phyloP scores from a whole-genome alignment of 1,284 basidiomycete species.

The Bondarzewia mesenterica region DNA sequence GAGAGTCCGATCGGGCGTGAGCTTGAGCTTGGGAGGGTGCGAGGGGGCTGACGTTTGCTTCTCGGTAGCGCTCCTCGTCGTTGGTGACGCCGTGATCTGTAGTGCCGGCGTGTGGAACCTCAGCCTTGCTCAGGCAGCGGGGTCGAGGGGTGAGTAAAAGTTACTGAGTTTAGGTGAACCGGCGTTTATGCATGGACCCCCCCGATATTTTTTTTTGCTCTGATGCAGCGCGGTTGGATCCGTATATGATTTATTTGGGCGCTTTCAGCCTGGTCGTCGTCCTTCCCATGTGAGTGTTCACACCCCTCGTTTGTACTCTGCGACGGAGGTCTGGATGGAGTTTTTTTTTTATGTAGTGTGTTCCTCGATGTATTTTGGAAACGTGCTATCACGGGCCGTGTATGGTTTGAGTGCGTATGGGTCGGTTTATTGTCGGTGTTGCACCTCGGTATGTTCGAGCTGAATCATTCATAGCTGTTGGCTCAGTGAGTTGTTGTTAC shows the following conservation, averaged over 20 bases:
- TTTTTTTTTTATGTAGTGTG: slow-evolving; percentile 30
- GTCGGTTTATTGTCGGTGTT: slow-evolving; percentile 47
- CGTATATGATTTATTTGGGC: slow-evolving; percentile 56
- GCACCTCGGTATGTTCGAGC: slow-evolving; percentile 44
- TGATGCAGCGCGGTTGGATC: slow-evolving; percentile 39
- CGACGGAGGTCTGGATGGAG: neutral
- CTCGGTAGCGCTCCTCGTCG: slow-evolving; percentile 45
- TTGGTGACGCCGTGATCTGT: slow-evolving; percentile 58
- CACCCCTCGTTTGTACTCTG: neutral
- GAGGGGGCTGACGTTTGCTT: neutral
- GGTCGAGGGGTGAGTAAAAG: slow-evolving; percentile 14
- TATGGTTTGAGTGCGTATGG: slow-evolving; percentile 72
- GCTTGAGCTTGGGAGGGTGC: neutral
- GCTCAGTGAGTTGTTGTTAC: neutral
- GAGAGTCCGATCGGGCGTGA: neutral
- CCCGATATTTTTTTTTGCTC: slow-evolving; percentile 1
- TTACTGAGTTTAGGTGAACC: neutral
- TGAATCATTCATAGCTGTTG: neutral
- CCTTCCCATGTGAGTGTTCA: slow-evolving; percentile 41
- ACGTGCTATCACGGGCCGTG: slow-evolving; percentile 43
- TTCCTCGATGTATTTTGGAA: slow-evolving; percentile 50
- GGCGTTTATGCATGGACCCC: neutral
- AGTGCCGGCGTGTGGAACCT: slow-evolving; percentile 67
- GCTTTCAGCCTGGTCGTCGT: slow-evolving; percentile 48
- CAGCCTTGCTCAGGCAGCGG: slow-evolving; percentile 32